These are phyloP conservation scores for Lentinus tigrinus DNA, from an alignment of 768 basidiomycete species.

Conservation along the genomic window DNA sequence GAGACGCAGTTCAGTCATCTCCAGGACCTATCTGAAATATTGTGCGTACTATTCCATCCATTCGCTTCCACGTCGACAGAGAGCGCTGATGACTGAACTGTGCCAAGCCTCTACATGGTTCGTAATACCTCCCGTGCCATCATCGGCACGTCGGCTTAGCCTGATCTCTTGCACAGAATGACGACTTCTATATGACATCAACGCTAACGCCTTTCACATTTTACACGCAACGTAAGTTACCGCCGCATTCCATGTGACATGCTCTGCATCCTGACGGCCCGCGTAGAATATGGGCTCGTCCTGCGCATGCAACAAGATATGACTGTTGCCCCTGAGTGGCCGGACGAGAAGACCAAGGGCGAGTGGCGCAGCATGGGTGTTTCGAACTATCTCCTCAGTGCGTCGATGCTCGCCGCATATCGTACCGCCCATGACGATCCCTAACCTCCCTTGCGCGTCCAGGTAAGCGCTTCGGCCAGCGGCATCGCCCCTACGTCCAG, in stretches of 20 bases:
- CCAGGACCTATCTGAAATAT: constrained; percentile 30
- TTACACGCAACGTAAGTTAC: background rate
- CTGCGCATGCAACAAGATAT: constrained; percentile 36
- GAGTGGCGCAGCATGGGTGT: constrained; percentile 41
- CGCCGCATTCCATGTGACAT: background rate
- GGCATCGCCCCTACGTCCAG: constrained; percentile 38
- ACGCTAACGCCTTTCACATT: background rate
- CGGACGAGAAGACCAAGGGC: constrained; percentile 25
- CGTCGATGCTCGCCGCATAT: background rate
- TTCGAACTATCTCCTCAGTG: constrained; percentile 35
- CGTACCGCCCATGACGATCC: background rate
- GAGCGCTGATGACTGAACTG: background rate
- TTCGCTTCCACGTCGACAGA: background rate
- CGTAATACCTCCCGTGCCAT: background rate
- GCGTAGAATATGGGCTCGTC: constrained; percentile 36
- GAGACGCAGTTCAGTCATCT: constrained; percentile 35
- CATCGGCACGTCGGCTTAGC: background rate
- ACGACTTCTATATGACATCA: constrained; percentile 36
- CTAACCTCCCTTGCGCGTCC: background rate
- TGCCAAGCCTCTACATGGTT: constrained; percentile 27
- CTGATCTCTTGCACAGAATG: constrained; percentile 29
- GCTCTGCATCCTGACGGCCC: background rate
- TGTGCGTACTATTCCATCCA: constrained; percentile 21
- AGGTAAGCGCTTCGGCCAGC: constrained; percentile 37
- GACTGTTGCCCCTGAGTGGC: constrained; percentile 26